phyloP scores from a whole-genome alignment of 1,139 yeast species.

The Blastobotrys illinoisensis region DNA sequence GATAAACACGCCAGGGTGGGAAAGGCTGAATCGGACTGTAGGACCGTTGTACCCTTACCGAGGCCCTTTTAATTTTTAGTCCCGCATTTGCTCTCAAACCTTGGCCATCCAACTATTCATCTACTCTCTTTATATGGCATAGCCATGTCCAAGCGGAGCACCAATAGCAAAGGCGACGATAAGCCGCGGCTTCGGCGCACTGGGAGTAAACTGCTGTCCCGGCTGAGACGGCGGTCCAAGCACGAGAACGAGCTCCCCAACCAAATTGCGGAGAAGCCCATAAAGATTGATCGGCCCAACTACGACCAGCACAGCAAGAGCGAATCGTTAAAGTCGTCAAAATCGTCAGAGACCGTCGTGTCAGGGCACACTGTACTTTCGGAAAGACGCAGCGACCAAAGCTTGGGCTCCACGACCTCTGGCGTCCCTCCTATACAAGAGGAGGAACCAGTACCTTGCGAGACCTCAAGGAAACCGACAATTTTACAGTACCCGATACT shows the following conservation, averaged over 20 bases:
- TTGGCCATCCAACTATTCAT: neutral
- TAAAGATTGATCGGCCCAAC: neutral
- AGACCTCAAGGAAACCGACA: no score
- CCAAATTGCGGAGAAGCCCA: neutral
- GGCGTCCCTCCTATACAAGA: neutral
- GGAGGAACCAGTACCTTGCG: neutral
- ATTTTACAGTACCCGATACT: no score
- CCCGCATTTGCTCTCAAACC: neutral
- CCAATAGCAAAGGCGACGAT: neutral
- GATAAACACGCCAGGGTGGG: neutral
- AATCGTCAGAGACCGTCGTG: neutral
- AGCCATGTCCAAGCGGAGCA: neutral
- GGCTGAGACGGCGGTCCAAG: neutral
- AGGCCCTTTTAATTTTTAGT: neutral
- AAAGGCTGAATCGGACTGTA: neutral
- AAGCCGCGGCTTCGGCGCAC: neutral
- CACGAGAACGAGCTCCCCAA: neutral
- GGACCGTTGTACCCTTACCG: neutral
- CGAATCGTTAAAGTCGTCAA: neutral
- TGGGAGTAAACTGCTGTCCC: neutral
- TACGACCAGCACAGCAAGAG: neutral
- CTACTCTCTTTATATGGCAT: neutral
- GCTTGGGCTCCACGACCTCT: neutral
- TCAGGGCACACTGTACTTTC: neutral
- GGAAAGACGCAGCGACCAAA: neutral